Percentiles rank a stretch among this genome's conserved stretches.
phyloP scores from a whole-genome alignment of 768 basidiomycete species.

The Rhodotorula babjevae region DNA sequence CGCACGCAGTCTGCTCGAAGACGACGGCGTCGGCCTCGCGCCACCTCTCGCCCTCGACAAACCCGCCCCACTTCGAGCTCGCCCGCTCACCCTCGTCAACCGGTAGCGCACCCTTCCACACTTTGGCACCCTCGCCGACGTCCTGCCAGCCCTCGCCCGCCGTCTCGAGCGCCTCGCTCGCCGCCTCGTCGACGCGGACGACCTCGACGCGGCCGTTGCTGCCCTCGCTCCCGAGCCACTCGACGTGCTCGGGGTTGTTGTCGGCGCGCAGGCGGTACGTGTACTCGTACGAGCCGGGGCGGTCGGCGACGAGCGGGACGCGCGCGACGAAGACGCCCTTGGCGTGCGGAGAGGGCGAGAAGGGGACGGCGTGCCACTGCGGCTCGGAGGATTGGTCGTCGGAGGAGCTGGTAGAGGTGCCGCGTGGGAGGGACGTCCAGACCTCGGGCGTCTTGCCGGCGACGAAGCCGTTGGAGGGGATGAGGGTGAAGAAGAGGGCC shows the following conservation, averaged over 20 bases:
- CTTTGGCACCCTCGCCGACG: not conserved
- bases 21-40: slow-evolving; percentile 5
- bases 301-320: not conserved
- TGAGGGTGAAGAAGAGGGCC: slow-evolving; percentile 3
- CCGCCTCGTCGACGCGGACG: not conserved
- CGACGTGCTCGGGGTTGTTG: not conserved
- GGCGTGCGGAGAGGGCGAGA: not conserved
- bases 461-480: not conserved
- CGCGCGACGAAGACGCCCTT: not conserved
- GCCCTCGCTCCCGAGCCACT: slow-evolving; percentile 12
- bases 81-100: not conserved
- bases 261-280: slow-evolving; percentile 3
- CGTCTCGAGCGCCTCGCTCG: not conserved
- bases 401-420: not conserved
- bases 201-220: slow-evolving; percentile 9
- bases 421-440: slow-evolving; percentile 12
- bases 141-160: not conserved
- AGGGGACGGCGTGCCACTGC: slow-evolving; percentile 1
- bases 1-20: slow-evolving; percentile 27
- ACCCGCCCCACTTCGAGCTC: not conserved
- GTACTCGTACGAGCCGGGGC: not conserved
- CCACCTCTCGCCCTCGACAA: not conserved
- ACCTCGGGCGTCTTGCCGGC: not conserved
- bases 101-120: not conserved
- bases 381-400: not conserved